Conservation (phyloP, 768 basidiomycete species). For the Panellus pusillus region DNA sequence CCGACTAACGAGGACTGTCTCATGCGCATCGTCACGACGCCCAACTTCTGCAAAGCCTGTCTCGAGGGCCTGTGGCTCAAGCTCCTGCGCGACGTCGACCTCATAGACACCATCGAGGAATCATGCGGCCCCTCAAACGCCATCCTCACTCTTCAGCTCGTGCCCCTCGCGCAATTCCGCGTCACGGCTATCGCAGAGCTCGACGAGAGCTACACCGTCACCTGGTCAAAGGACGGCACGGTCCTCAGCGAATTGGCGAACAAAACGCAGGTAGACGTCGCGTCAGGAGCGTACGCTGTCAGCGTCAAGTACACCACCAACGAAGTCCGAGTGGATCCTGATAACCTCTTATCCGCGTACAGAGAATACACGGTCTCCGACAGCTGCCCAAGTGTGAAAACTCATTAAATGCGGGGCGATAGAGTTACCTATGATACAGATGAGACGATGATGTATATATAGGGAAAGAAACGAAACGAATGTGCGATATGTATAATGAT, state of each 20-base stretch:
- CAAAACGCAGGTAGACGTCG: constrained; percentile 42
- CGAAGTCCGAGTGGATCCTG: constrained; percentile 53
- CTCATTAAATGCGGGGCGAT: neutral
- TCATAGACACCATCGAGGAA: constrained; percentile 57
- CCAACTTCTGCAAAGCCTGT: constrained; percentile 76
- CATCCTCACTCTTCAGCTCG: constrained; percentile 47
- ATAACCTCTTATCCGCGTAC: constrained; percentile 24
- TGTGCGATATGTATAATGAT: too few species aligned
- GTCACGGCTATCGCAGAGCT: constrained; percentile 25
- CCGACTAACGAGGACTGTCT: constrained; percentile 83
- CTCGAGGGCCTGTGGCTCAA: constrained; percentile 72
- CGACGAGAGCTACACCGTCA: constrained; percentile 54
- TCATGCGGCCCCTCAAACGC: constrained; percentile 29
- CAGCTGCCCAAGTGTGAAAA: neutral
- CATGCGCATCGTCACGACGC: constrained; percentile 70
- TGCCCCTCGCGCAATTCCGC: constrained; percentile 62
- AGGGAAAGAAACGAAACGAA: too few species aligned
- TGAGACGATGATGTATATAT: too few species aligned
- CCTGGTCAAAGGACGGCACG: constrained; percentile 53
- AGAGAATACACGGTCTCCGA: constrained; percentile 25
- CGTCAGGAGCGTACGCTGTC: constrained; percentile 47
- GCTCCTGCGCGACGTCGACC: constrained; percentile 55
- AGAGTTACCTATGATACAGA: too few species aligned
- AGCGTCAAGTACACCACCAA: constrained; percentile 53
- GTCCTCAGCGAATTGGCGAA: constrained; percentile 49